A percentile compares a stretch with the other conserved stretches of the same genome.
phyloP scores from a whole-genome alignment of 2,329 filamentous ascomycete species.

The Plenodomus tracheiphilus region DNA sequence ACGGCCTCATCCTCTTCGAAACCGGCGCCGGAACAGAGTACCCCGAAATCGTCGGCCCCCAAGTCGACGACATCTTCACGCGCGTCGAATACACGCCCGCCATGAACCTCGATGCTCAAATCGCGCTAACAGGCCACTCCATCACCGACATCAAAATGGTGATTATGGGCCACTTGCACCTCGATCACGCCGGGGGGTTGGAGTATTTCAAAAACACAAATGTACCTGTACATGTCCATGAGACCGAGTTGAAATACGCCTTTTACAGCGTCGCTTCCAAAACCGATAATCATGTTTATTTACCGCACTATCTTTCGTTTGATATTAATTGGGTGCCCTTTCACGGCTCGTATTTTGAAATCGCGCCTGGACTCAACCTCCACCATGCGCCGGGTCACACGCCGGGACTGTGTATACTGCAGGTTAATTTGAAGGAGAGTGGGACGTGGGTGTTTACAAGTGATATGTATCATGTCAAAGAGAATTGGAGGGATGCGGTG shows the following conservation, averaged over 20 bases:
- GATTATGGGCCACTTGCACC: constrained; percentile 43
- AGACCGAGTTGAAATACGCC: constrained; percentile 44
- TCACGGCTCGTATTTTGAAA: constrained; percentile 35
- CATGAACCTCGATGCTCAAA: constrained; percentile 24
- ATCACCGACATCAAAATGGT: constrained; percentile 44
- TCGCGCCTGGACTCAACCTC: constrained; percentile 40
- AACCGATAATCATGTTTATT: constrained; percentile 37
- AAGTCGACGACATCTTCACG: constrained; percentile 38
- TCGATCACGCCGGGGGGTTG: constrained; percentile 44
- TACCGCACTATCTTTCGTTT: constrained; percentile 43
- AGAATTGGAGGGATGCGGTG: constrained; percentile 39
- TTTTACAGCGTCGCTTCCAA: constrained; percentile 44
- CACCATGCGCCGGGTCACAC: constrained; percentile 44
- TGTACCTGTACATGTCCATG: constrained; percentile 44
- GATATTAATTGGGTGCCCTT: constrained; percentile 45
- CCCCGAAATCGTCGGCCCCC: constrained; percentile 30
- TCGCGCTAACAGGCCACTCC: constrained; percentile 33
- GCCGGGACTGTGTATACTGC: constrained; percentile 41
- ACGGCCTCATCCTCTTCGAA: constrained; percentile 43
- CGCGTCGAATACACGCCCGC: constrained; percentile 8
- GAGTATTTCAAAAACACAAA: constrained; percentile 41
- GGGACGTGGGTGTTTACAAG: constrained; percentile 46
- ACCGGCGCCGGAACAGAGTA: constrained; percentile 38
- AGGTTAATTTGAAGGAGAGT: constrained; percentile 40
- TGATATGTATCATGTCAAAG: constrained; percentile 44